Conservation (phyloP, 2,329 filamentous ascomycete species). For the Bisporella sp. region DNA sequence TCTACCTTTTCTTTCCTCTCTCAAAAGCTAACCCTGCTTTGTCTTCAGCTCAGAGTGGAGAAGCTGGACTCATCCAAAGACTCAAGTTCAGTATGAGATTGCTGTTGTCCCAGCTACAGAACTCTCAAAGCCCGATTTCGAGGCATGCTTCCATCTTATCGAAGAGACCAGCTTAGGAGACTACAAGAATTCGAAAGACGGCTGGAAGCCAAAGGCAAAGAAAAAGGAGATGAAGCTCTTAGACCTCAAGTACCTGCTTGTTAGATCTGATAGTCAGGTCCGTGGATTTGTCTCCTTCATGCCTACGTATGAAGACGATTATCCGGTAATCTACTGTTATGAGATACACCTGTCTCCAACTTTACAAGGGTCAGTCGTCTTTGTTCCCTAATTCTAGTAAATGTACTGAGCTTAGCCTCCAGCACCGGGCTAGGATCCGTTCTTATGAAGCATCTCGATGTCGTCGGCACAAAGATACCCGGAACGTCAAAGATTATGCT, state of each 20-base stretch:
- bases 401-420: slow-evolving; percentile 2
- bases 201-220: slow-evolving; percentile 59
- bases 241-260: slow-evolving; percentile 62
- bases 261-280: slow-evolving; percentile 36
- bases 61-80: slow-evolving; percentile 45
- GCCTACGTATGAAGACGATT: slow-evolving; percentile 61
- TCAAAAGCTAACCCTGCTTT: too few relatives aligned
- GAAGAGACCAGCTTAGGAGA: slow-evolving; percentile 55
- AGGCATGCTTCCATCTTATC: slow-evolving; percentile 49
- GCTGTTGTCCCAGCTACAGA: slow-evolving; percentile 33
- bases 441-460: slow-evolving; percentile 50
- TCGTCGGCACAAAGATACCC: slow-evolving; percentile 45
- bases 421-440: slow-evolving; percentile 57
- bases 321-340: slow-evolving; percentile 69
- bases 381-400: neutral
- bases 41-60: slow-evolving; percentile 11
- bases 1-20: too few relatives aligned
- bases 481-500: slow-evolving; percentile 63
- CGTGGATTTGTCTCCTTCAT: slow-evolving; percentile 60
- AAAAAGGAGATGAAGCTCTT: slow-evolving; percentile 59
- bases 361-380: slow-evolving; percentile 43
- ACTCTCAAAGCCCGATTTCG: slow-evolving; percentile 39
- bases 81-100: slow-evolving; percentile 35
- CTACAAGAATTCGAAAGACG: slow-evolving; percentile 54
- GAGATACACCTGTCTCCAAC: slow-evolving; percentile 61